A percentile compares a stretch with the other conserved stretches of the same genome.
phyloP scores from a whole-genome alignment of 1,139 yeast genomes.

The Lodderomyces parapsilosis region DNA sequence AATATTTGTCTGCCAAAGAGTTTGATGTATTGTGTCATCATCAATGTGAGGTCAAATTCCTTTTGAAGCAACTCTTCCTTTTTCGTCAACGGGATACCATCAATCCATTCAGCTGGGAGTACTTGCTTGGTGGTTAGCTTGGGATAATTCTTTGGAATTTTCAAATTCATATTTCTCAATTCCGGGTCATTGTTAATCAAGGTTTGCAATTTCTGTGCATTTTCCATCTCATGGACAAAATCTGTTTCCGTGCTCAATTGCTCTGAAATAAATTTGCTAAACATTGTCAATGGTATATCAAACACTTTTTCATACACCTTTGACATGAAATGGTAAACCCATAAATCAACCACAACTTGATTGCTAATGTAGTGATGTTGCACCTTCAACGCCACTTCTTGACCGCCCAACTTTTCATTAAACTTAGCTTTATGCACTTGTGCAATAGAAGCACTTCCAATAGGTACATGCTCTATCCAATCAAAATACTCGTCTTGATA shows the following conservation, averaged over 20 bases:
- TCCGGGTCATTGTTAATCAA: conserved; percentile 25
- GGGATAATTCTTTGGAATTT: conserved; percentile 53
- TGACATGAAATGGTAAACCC: conserved; percentile 54
- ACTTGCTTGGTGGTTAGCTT: conserved; percentile 50
- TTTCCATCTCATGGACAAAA: conserved; percentile 55
- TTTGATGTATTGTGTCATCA: conserved; percentile 53
- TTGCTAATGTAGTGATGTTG: conserved; percentile 62
- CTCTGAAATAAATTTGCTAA: conserved; percentile 56
- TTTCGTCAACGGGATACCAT: conserved; percentile 58
- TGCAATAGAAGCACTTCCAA: conserved; percentile 74
- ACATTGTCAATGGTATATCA: conserved; percentile 60
- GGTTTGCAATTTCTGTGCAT: conserved; percentile 36
- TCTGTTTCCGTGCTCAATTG: conserved; percentile 62
- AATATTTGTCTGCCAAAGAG: conserved; percentile 70
- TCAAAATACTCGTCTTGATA: conserved; percentile 47
- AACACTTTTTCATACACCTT: conserved; percentile 57
- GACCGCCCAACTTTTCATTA: conserved; percentile 26
- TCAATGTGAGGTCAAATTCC: conserved; percentile 40
- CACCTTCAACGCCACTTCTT: conserved; percentile 67
- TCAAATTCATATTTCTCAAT: conserved; percentile 21
- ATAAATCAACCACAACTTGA: conserved; percentile 59
- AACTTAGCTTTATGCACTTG: conserved; percentile 65
- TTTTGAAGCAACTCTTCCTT: conserved; percentile 39
- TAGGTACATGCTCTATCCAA: conserved; percentile 49
- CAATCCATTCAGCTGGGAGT: conserved; percentile 73